These are phyloP conservation scores for Graphilbum ipis-grandicollis DNA, from an alignment of 2,329 filamentous ascomycete genomes.

Conservation along the genomic window DNA sequence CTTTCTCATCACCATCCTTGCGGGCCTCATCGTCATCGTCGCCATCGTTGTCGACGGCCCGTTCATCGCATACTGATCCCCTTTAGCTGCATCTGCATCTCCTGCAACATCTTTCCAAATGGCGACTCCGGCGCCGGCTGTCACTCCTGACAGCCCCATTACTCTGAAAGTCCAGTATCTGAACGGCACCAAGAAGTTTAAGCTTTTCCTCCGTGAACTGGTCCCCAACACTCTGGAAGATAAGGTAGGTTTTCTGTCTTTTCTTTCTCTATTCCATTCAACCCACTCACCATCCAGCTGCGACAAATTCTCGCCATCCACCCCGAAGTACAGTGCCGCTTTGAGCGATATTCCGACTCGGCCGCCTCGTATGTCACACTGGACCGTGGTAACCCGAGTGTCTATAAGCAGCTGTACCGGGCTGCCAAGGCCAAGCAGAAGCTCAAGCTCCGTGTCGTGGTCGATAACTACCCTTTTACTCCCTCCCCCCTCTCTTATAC, in stretches of 20 bases:
- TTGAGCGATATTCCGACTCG: constrained; percentile 94
- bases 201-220: constrained; percentile 76
- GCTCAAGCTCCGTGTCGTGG: constrained; percentile 66
- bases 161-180: constrained; percentile 73
- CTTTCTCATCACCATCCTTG: too few species aligned
- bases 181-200: constrained; percentile 64
- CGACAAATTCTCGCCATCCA: constrained; percentile 50
- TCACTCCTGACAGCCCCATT: constrained; percentile 50
- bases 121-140: constrained; percentile 17
- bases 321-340: constrained; percentile 41
- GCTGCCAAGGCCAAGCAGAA: constrained; percentile 97
- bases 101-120: constrained; percentile 1
- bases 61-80: background rate
- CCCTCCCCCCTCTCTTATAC: too few species aligned
- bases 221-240: constrained; percentile 54
- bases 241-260: constrained; percentile 62
- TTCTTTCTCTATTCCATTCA: too few species aligned
- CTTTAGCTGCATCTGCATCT: background rate
- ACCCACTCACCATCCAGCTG: constrained; percentile 32
- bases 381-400: constrained; percentile 56
- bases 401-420: constrained; percentile 94
- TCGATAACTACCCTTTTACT: too few species aligned
- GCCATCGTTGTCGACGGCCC: too few species aligned
- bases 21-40: too few species aligned
- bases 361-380: constrained; percentile 65